Conservation (phyloP, 345 rosid species). For the Cardamine resedifolia region DNA sequence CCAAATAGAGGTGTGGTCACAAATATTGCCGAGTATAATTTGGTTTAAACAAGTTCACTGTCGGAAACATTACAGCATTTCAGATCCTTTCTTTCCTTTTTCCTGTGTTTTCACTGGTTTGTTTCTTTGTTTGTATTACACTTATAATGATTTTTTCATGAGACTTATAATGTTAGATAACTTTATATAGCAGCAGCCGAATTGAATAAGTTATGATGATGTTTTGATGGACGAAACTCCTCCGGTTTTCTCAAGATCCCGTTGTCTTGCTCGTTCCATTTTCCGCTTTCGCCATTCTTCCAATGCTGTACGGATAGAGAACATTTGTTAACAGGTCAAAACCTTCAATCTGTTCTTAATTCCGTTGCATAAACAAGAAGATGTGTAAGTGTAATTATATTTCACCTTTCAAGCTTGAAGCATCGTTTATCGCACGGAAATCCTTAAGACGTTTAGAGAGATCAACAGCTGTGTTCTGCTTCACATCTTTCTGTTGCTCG, state of each 20-base stretch:
- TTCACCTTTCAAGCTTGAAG: slow-evolving; percentile 74
- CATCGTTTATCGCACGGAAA: slow-evolving; percentile 62
- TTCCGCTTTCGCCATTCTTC: slow-evolving; percentile 93
- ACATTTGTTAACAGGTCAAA: slow-evolving; percentile 11
- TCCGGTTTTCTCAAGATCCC: slow-evolving; percentile 65
- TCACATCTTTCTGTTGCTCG: slow-evolving; percentile 51
- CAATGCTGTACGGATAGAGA: slow-evolving; percentile 47
- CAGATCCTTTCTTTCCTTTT: not conserved
- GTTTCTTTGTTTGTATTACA: not conserved
- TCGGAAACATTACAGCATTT: slow-evolving; percentile 11
- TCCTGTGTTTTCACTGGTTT: not conserved
- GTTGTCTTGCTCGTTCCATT: slow-evolving; percentile 80
- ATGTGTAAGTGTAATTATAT: not conserved
- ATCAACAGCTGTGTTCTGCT: slow-evolving; percentile 58
- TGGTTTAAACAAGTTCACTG: slow-evolving; percentile 5
- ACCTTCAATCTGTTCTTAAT: not conserved
- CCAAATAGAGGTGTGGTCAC: not conserved
- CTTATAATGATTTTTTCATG: not conserved
- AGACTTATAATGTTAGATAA: not conserved
- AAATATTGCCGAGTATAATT: not conserved
- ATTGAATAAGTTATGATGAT: slow-evolving; percentile 8
- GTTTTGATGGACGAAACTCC: slow-evolving; percentile 45
- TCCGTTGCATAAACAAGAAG: not conserved
- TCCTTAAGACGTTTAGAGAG: slow-evolving; percentile 87
- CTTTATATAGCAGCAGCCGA: not conserved